phyloP scores from a whole-genome alignment of 768 basidiomycete species.

The Amanita muscaria region DNA sequence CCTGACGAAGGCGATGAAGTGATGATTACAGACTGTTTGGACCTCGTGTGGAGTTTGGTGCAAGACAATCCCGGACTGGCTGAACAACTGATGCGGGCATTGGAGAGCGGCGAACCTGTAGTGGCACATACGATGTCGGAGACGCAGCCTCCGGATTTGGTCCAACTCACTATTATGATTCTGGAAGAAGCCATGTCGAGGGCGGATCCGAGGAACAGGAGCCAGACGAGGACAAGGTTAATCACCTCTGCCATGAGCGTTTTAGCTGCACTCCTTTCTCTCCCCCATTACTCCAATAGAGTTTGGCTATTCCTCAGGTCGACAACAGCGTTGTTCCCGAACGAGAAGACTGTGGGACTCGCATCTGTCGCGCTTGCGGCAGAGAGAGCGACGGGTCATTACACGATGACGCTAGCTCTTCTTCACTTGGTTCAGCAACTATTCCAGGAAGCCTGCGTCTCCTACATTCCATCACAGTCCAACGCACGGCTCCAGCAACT shows the following conservation, averaged over 20 bases:
- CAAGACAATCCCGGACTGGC: constrained; percentile 61
- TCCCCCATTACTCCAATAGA: constrained; percentile 68
- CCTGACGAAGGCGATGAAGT: constrained; percentile 52
- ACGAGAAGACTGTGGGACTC: constrained; percentile 44
- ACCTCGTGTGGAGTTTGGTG: constrained; percentile 72
- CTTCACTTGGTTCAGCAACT: constrained; percentile 70
- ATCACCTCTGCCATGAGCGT: constrained; percentile 80
- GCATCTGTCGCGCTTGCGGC: constrained; percentile 59
- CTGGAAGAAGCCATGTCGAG: constrained; percentile 70
- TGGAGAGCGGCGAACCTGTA: constrained; percentile 51
- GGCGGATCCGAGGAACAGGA: constrained; percentile 29
- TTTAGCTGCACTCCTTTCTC: constrained; percentile 63
- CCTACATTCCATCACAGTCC: constrained; percentile 45
- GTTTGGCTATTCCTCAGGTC: constrained; percentile 88
- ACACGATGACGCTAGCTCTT: constrained; percentile 76
- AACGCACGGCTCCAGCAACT: constrained; percentile 57
- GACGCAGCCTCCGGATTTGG: constrained; percentile 56
- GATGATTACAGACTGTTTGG: constrained; percentile 64
- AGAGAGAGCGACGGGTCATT: constrained; percentile 64
- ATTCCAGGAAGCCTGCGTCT: constrained; percentile 61
- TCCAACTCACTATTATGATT: constrained; percentile 73
- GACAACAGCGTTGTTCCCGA: constrained; percentile 67
- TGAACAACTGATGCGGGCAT: constrained; percentile 52
- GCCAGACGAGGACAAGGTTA: constrained; percentile 45
- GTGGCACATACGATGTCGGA: constrained; percentile 45